phyloP scores from a whole-genome alignment of 345 rosid species.

The Leavenworthia alabamica region DNA sequence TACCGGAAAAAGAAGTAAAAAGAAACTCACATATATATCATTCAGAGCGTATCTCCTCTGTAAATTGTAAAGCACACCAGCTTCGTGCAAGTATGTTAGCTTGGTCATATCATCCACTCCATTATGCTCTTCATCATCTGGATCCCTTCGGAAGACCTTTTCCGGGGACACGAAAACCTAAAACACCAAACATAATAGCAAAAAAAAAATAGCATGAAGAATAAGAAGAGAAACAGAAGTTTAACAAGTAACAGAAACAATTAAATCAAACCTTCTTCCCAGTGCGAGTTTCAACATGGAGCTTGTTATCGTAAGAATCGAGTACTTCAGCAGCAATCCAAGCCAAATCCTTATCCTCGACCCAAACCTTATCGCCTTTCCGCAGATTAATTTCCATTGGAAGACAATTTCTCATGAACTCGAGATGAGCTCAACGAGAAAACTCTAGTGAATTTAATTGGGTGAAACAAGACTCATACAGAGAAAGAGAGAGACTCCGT shows the following conservation, averaged over 20 bases:
- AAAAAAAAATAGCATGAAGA: not conserved
- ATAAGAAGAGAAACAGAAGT: not conserved
- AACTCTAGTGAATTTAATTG: slow-evolving; percentile 11
- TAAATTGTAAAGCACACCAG: slow-evolving; percentile 87
- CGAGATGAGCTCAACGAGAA: slow-evolving; percentile 1
- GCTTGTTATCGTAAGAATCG: slow-evolving; percentile 46
- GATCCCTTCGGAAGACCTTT: slow-evolving; percentile 62
- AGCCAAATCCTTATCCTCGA: slow-evolving; percentile 69
- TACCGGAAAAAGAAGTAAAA: not conserved
- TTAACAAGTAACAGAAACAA: not conserved
- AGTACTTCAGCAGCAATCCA: slow-evolving; percentile 73
- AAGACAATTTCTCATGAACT: slow-evolving; percentile 16
- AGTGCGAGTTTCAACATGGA: slow-evolving; percentile 41
- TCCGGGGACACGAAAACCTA: slow-evolving; percentile 51
- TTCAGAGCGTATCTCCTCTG: slow-evolving; percentile 83
- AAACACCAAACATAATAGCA: not conserved
- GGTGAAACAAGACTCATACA: slow-evolving; percentile 8
- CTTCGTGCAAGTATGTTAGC: slow-evolving; percentile 88
- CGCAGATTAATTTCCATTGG: slow-evolving; percentile 49
- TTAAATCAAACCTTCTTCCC: slow-evolving; percentile 57
- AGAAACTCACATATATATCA: slow-evolving; percentile 80
- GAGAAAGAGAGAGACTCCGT: slow-evolving; percentile 8
- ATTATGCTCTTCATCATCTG: slow-evolving; percentile 80
- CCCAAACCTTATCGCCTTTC: slow-evolving; percentile 77
- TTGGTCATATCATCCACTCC: slow-evolving; percentile 99